These are phyloP conservation scores for Melocanna baccifera DNA, from an alignment of 176 grass and related monocot species.

Conservation along the genomic window DNA sequence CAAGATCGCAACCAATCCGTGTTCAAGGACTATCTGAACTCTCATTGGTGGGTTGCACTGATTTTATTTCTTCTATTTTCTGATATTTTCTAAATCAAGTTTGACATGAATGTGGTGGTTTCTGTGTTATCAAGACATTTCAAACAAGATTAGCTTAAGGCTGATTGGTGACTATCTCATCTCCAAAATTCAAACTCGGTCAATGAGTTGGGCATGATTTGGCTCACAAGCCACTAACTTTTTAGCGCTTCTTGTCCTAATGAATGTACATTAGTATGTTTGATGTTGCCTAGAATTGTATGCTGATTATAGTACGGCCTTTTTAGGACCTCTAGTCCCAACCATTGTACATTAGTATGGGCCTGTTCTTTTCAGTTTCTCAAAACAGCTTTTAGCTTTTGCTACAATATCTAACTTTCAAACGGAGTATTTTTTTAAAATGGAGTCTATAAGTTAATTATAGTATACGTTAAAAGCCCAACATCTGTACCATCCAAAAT, in stretches of 20 bases:
- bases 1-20: constrained; percentile 74
- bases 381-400: too few species aligned
- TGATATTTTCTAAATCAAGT: neutral
- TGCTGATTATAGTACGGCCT: neutral
- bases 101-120: neutral
- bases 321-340: neutral
- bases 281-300: neutral
- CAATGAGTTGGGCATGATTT: neutral
- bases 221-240: neutral
- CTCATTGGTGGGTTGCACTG: constrained; percentile 54
- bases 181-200: neutral
- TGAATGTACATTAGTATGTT: neutral
- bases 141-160: constrained; percentile 1
- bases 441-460: too few species aligned
- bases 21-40: constrained; percentile 74
- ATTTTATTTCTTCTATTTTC: constrained; percentile 15
- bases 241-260: neutral
- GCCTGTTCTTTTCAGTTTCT: too few species aligned
- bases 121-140: neutral
- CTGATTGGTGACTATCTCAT: neutral
- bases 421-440: too few species aligned
- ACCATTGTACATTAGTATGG: neutral
- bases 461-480: too few species aligned
- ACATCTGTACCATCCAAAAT: too few species aligned
- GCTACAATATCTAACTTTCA: too few species aligned